Percentiles rank a stretch among this genome's conserved stretches.
phyloP scores from a whole-genome alignment of 208 protist species.

The Wallacemonas sp. region DNA sequence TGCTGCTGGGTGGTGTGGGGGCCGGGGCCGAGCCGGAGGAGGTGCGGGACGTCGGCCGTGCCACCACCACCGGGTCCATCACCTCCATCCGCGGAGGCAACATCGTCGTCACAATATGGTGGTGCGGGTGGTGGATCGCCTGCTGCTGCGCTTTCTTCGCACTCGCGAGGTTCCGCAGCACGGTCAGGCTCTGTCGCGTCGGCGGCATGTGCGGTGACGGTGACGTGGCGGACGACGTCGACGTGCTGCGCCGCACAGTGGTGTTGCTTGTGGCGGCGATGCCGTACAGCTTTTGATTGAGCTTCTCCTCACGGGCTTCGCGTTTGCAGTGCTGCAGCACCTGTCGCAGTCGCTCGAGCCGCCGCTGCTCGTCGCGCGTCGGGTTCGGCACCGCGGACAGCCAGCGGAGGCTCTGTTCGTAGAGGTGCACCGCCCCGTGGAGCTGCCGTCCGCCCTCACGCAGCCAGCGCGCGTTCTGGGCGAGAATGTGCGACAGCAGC shows the following conservation, averaged over 20 bases:
- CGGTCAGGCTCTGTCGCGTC: not conserved
- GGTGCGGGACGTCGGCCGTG: too few species aligned
- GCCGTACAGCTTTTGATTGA: constrained; percentile 31
- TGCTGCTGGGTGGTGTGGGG: not conserved
- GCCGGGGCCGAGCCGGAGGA: too few species aligned
- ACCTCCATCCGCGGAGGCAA: constrained; percentile 56
- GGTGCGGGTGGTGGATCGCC: constrained; percentile 5
- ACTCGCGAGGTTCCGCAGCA: constrained; percentile 7
- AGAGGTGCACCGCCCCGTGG: constrained; percentile 47
- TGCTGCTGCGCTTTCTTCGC: constrained; percentile 29
- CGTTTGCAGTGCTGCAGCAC: constrained; percentile 38
- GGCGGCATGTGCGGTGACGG: constrained; percentile 8
- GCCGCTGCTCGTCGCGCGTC: constrained; percentile 41
- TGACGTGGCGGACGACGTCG: not conserved
- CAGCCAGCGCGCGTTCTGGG: constrained; percentile 67
- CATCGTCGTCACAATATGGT: constrained; percentile 58
- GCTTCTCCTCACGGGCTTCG: constrained; percentile 24
- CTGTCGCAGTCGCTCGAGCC: constrained; percentile 36
- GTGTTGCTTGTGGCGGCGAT: constrained; percentile 16
- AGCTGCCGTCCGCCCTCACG: constrained; percentile 24
- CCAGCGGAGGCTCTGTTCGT: constrained; percentile 68
- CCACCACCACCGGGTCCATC: constrained; percentile 8
- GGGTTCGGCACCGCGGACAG: constrained; percentile 41
- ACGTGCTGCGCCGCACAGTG: not conserved
- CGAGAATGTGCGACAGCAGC: constrained; percentile 58